Evolutionary conservation across 345 rosid species (phyloP).

Genomic region (Linum trigynum): DNA sequence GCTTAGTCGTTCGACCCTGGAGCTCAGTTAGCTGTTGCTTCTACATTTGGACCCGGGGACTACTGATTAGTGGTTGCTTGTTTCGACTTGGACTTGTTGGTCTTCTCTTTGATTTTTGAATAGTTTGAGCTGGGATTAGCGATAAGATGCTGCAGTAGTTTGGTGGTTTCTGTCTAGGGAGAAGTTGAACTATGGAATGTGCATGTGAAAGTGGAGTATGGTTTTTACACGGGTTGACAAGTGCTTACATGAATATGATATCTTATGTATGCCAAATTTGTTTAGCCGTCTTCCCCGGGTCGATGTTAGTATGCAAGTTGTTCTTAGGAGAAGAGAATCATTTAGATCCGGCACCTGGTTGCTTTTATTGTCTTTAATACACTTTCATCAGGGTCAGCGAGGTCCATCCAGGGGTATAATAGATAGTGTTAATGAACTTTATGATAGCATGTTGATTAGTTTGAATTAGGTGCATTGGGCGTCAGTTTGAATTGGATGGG

Average conservation of each 20-base stretch:
- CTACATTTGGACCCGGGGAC: too few relatives aligned
- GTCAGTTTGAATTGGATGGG: background rate
- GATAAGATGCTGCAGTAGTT: background rate
- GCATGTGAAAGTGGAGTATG: background rate
- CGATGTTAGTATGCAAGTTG: background rate
- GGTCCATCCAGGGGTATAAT: too few relatives aligned
- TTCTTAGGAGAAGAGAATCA: background rate
- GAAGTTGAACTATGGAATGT: background rate
- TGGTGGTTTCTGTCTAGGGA: background rate
- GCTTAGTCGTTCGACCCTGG: background rate
- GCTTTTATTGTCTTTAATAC: too few relatives aligned
- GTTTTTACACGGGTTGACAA: background rate
- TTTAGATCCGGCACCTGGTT: too few relatives aligned
- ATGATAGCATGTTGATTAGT: background rate
- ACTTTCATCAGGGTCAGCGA: too few relatives aligned
- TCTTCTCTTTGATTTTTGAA: background rate
- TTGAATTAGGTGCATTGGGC: background rate
- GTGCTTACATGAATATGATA: background rate
- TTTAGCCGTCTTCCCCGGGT: background rate
- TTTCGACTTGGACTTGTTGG: background rate
- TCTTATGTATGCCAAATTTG: background rate
- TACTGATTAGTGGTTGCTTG: background rate
- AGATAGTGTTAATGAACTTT: background rate
- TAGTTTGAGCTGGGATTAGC: background rate
- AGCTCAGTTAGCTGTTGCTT: background rate